A percentile compares a stretch with the other conserved stretches of the same genome.
phyloP scores from a whole-genome alignment of 176 grass and related monocot genomes.

The Saccharum spontaneum region DNA sequence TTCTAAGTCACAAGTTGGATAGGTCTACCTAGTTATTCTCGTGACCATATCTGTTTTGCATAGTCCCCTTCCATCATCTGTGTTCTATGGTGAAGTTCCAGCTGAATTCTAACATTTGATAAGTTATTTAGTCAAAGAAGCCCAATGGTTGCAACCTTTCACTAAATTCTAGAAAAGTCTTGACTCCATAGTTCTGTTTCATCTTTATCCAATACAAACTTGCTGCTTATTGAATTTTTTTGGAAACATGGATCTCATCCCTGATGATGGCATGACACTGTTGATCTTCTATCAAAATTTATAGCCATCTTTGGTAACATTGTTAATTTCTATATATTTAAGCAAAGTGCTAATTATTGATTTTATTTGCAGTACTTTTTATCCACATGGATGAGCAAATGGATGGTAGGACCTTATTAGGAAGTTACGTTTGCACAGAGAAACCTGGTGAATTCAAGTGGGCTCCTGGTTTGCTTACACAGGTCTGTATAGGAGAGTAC shows the following conservation, averaged over 20 bases:
- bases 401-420: conserved; percentile 89
- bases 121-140: conserved; percentile 17
- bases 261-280: too few relatives aligned
- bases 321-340: too few relatives aligned
- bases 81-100: background rate
- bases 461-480: conserved; percentile 90
- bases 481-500: conserved; percentile 50
- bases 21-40: background rate
- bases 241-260: too few relatives aligned
- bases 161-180: background rate
- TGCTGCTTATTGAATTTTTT: background rate
- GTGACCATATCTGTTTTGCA: background rate
- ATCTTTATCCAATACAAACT: background rate
- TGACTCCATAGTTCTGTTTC: background rate
- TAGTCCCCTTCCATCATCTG: background rate
- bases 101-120: background rate
- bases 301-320: background rate
- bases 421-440: conserved; percentile 87
- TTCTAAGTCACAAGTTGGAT: background rate
- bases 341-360: too few relatives aligned
- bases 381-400: conserved; percentile 97
- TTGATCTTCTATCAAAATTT: conserved; percentile 11
- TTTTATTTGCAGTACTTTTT: conserved; percentile 72
- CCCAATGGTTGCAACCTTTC: background rate
- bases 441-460: conserved; percentile 93